Percentiles rank a stretch among this genome's conserved stretches.
Evolutionary conservation across 73 alveolate genomes (phyloP).

Genomic region (Paramecium primaurelia): DNA sequence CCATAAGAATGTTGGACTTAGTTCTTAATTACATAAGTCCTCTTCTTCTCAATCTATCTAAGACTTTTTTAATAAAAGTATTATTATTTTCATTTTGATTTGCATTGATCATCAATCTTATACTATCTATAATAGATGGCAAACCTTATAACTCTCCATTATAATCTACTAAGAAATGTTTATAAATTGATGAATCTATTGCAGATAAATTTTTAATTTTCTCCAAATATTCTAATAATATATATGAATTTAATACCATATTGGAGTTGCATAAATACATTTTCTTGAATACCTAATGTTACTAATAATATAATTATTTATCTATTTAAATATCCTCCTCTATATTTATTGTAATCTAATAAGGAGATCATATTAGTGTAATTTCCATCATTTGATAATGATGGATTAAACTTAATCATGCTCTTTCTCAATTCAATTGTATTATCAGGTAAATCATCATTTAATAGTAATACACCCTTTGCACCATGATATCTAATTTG

Average conservation of each 20-base stretch:
- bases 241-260: background rate
- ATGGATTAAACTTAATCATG: conserved; percentile 75
- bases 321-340: conserved; percentile 82
- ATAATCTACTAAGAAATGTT: conserved; percentile 19
- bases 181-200: conserved; percentile 56
- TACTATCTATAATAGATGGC: background rate
- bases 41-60: conserved; percentile 49
- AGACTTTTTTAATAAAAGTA: background rate
- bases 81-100: background rate
- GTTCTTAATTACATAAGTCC: conserved; percentile 57
- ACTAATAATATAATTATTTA: conserved; percentile 75
- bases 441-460: conserved; percentile 70
- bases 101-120: conserved; percentile 1
- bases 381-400: background rate
- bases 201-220: conserved; percentile 62
- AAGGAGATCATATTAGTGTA: conserved; percentile 66
- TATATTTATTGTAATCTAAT: conserved; percentile 73
- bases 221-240: conserved; percentile 50
- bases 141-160: conserved; percentile 33
- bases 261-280: conserved; percentile 61
- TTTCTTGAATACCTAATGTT: conserved; percentile 66
- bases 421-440: conserved; percentile 78
- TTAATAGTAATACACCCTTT: conserved; percentile 82
- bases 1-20: conserved; percentile 55
- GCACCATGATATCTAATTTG: conserved; percentile 82